Conservation (phyloP, 352 stramenopile species). For the Hyaloperonospora arabidopsidis region DNA sequence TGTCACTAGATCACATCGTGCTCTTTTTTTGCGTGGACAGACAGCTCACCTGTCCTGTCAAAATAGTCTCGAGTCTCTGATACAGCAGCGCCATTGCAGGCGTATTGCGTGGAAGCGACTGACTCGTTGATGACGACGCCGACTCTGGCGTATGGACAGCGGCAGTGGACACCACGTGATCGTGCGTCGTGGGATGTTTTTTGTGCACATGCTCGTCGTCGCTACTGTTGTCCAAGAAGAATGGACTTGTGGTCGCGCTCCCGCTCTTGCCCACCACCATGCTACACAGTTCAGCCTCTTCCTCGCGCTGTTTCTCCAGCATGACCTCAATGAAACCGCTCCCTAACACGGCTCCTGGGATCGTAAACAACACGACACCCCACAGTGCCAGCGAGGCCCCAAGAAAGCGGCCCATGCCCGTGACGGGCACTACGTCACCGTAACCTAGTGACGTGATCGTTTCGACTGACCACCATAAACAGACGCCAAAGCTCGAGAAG, state of each 20-base stretch:
- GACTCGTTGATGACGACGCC: slow-evolving; percentile 7
- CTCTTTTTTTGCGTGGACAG: not conserved
- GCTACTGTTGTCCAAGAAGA: slow-evolving; percentile 20
- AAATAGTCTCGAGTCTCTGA: slow-evolving; percentile 29
- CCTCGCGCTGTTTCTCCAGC: slow-evolving; percentile 50
- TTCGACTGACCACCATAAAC: slow-evolving; percentile 52
- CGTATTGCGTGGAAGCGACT: slow-evolving; percentile 21
- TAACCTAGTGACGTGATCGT: slow-evolving; percentile 68
- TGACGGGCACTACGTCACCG: slow-evolving; percentile 50
- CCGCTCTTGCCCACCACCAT: slow-evolving; percentile 17
- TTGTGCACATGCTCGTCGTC: slow-evolving; percentile 14
- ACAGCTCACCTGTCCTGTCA: slow-evolving; percentile 28
- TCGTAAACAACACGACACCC: slow-evolving; percentile 56
- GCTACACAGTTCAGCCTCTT: slow-evolving; percentile 36
- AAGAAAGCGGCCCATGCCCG: slow-evolving; percentile 31
- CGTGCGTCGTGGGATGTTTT: slow-evolving; percentile 2
- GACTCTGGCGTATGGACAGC: slow-evolving; percentile 12
- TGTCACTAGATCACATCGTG: too few relatives aligned
- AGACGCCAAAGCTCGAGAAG: slow-evolving; percentile 45
- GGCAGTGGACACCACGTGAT: slow-evolving; percentile 1
- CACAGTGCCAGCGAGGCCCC: slow-evolving; percentile 42
- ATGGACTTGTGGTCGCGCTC: slow-evolving; percentile 12
- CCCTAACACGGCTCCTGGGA: slow-evolving; percentile 47
- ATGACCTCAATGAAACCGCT: slow-evolving; percentile 67
- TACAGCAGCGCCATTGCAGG: slow-evolving; percentile 26